Percentiles rank a stretch among this genome's conserved stretches.
Evolutionary conservation across 2,329 filamentous ascomycete species (phyloP).

Genomic region (Fusarium sp.): DNA sequence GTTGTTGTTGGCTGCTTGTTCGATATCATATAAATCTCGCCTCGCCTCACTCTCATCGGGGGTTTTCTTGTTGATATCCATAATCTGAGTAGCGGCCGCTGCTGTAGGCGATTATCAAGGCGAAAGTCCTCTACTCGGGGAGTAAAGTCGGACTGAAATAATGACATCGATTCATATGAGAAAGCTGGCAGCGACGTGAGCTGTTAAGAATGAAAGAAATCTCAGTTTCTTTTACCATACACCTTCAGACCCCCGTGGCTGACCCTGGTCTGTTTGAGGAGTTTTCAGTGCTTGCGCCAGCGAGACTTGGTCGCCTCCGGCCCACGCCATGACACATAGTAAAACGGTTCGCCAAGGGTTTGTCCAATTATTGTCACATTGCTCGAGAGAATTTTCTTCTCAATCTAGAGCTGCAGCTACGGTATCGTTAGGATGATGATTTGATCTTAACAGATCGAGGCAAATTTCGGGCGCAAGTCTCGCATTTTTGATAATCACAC

Average conservation of each 20-base stretch:
- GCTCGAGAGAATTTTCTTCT: background rate
- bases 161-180: background rate
- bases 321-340: conserved; percentile 10
- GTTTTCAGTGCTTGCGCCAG: background rate
- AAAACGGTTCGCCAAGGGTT: background rate
- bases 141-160: too few species aligned
- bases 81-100: background rate
- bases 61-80: conserved; percentile 17
- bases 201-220: background rate
- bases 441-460: conserved; percentile 3
- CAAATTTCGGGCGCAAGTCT: background rate
- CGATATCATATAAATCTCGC: conserved; percentile 15
- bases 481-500: background rate
- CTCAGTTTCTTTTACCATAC: background rate
- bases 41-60: conserved; percentile 13
- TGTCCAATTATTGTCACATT: background rate
- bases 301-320: background rate
- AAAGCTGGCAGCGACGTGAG: background rate
- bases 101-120: too few species aligned
- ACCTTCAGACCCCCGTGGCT: background rate
- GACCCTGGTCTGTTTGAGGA: background rate
- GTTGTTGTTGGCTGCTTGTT: conserved; percentile 27
- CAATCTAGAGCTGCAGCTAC: background rate
- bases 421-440: background rate
- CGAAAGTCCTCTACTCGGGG: too few species aligned